A percentile compares a stretch with the other conserved stretches of the same genome.
Conservation (phyloP, 768 basidiomycete genomes). For the Fomitopsis pulvina region DNA sequence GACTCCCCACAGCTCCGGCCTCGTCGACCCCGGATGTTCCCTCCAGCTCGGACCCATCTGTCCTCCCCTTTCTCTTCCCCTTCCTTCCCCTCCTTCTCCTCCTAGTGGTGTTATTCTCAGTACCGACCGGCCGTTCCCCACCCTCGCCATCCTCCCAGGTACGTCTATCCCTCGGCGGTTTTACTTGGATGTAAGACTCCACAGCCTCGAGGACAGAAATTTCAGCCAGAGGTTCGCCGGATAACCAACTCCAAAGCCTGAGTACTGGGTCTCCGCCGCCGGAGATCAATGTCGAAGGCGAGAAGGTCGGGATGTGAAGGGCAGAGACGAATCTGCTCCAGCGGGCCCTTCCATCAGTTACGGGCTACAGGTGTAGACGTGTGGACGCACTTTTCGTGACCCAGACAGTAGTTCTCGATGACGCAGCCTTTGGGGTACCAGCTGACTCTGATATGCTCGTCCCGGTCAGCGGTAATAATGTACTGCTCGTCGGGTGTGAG, state of each 20-base stretch:
- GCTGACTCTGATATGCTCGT: slow-evolving; percentile 92
- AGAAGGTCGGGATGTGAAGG: slow-evolving; percentile 54
- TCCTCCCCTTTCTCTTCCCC: slow-evolving; percentile 16
- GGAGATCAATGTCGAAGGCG: slow-evolving; percentile 54
- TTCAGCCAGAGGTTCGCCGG: slow-evolving; percentile 45
- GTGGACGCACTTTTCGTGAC: slow-evolving; percentile 66
- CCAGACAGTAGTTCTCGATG: slow-evolving; percentile 84
- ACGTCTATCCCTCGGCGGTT: slow-evolving; percentile 24
- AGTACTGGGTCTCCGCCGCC: slow-evolving; percentile 82
- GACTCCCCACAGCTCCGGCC: slow-evolving; percentile 18
- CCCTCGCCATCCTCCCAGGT: slow-evolving; percentile 21
- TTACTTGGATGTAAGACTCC: slow-evolving; percentile 32
- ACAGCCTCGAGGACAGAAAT: slow-evolving; percentile 40
- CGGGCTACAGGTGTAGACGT: background rate
- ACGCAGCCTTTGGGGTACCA: slow-evolving; percentile 82
- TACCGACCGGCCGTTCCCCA: slow-evolving; percentile 17
- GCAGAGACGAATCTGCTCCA: slow-evolving; percentile 72
- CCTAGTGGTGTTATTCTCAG: slow-evolving; percentile 13
- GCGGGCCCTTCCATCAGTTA: background rate
- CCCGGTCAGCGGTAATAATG: slow-evolving; percentile 88
- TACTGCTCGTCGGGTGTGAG: slow-evolving; percentile 61
- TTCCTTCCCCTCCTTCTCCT: slow-evolving; percentile 12
- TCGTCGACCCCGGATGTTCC: slow-evolving; percentile 26
- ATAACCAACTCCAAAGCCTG: slow-evolving; percentile 77
- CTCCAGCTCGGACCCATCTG: slow-evolving; percentile 16